Evolutionary conservation across 108 stramenopile species (phyloP), one percentile per base, ranked within the genome.

Genomic region (Cyclotella sp.): DNA sequence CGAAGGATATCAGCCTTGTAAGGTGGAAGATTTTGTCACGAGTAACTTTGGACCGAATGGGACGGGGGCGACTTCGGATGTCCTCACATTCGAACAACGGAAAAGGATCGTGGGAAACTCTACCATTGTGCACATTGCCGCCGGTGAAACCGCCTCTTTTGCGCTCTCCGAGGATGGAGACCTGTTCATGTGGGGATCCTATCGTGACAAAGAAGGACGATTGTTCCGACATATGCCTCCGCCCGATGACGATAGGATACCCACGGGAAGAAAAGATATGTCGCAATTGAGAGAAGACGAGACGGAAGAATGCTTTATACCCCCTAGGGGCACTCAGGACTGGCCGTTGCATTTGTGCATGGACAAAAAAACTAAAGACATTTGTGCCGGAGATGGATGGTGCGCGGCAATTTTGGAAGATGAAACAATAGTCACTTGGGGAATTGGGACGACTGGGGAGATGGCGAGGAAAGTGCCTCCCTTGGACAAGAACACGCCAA

Each of bases 111-210:
- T 65, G 43, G 47, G 43, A 14, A 79, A 83, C 0, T 80, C 83
- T 12, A 70, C 69, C 15, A 89, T 96, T 59, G 60, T 89, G 18
- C 68, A 79, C 19, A 79, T 98, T 44, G 84, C 72, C 9, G 90
- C 94, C 8, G 97, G 97, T 5, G 92, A 91, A 52, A 78, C 76
- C 44, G 93, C 95, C 45, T 84, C 88, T 12, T 49, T 96, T 19
- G 91, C 94, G 19, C 44, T 96, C 16, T 72, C 84, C 29, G 21
- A 89, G 16, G 60, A 68, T 14, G 95, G 94, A 21, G 81, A 84
- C 30, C 90, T 92, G 0, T 92, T 83, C 68, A 30, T 80, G 24
- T 85, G 81, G 76, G 95, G 95, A 39, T 64, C 78, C 53, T 90
- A 93, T 81, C 90, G 89, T 61, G 89, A 90, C 63, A 73, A 72